Conservation (phyloP, 73 alveolate species). For the Effrenium voratum region DNA sequence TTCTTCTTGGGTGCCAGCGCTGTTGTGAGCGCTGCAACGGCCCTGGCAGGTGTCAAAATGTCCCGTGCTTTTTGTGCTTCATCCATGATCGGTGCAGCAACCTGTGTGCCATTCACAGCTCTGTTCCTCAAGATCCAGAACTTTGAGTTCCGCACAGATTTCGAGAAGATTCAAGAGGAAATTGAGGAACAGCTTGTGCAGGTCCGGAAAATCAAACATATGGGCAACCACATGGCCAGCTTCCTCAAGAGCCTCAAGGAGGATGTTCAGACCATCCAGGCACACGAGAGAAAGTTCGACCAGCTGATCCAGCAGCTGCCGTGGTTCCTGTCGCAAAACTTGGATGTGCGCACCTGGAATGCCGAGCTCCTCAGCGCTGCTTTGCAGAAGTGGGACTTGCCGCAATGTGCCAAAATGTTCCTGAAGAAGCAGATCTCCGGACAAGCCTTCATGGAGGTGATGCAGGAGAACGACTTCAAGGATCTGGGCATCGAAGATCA, state of each 20-base stretch:
- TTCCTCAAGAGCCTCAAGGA: neutral
- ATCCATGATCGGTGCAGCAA: too few relatives aligned
- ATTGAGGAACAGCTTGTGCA: neutral
- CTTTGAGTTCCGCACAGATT: slow-evolving; percentile 30
- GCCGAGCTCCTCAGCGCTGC: neutral
- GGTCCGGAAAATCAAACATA: neutral
- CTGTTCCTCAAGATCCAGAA: too few relatives aligned
- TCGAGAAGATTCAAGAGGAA: neutral
- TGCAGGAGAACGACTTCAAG: slow-evolving; percentile 10
- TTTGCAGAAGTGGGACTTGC: neutral
- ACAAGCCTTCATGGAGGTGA: neutral
- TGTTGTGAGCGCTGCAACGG: neutral
- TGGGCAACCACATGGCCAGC: slow-evolving; percentile 24
- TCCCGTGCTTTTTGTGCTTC: neutral
- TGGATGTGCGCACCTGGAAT: neutral
- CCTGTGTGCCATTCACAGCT: neutral
- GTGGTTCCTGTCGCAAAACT: neutral
- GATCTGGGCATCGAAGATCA: neutral
- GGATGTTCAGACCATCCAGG: neutral
- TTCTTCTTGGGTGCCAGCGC: neutral
- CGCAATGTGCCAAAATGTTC: neutral
- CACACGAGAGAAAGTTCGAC: neutral
- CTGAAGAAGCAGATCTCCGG: slow-evolving; percentile 18
- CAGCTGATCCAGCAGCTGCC: slow-evolving; percentile 14
- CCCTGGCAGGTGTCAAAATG: neutral